Evolutionary conservation across 179 eudicot species (phyloP), one percentile per base, ranked within the genome.

Genomic region (Silene noctiflora): DNA sequence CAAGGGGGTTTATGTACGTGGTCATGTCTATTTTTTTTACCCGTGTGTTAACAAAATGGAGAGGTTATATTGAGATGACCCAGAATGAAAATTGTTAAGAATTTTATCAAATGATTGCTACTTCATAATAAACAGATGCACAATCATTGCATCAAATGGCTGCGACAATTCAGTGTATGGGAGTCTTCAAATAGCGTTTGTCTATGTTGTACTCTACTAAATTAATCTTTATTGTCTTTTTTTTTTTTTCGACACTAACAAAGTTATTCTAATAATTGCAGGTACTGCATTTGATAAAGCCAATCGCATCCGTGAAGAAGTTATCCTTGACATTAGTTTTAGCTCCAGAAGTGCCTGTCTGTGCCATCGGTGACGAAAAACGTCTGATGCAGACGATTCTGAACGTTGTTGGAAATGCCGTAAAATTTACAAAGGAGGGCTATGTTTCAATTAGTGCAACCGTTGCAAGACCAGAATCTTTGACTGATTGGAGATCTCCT

Each of bases 371-470:
- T 46, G 98, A 92, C 81, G 98, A 89, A 79, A 89, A 89, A 79
- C 87, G 97, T 73, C 81, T 94, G 17, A 83, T 90, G 89, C 98
- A 94, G 80, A 86, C 92, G 33, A 78, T 94, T 75, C 75, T 94
- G 72, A 90, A 86, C 77, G 85, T 94, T 21, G 88, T 84, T 61
- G 98, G 98, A 17, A 92, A 94, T 84, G 94, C 98, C 66, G 93
- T 94, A 44, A 94, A 94, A 81, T 94, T 90, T 74, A 88, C 97
- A 44, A 94, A 90, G 82, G 90, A 90, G 73, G 98, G 97, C 33
- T 81, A 79, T 77, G 79, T 92, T 64, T 86, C 93, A 42, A 86
- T 94, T 69, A 82, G 86, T 56, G 98, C 86, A 58, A 85, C 94
- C 48, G 81, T 88, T 79, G 89, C 91, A 70, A 88, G 88, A 77